Conservation (phyloP, 495 filamentous ascomycete genomes). For the Hypoxylon rickii region DNA sequence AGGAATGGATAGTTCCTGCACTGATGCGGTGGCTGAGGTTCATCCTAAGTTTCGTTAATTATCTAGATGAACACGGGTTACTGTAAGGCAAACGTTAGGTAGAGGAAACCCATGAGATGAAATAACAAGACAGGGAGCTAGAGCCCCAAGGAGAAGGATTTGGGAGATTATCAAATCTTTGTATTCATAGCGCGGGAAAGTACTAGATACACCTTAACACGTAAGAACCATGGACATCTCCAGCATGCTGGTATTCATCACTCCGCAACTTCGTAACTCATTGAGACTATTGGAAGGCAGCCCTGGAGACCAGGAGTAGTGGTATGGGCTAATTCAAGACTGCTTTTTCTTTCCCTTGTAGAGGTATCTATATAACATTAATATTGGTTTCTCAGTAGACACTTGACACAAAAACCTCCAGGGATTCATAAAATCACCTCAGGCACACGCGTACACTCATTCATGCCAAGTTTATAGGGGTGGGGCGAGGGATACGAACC, state of each 20-base stretch:
- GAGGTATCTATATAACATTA: constrained; percentile 37
- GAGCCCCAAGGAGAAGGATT: not conserved
- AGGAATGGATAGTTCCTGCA: too few relatives aligned
- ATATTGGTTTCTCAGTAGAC: too few relatives aligned
- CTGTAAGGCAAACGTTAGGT: too few relatives aligned
- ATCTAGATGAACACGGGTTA: too few relatives aligned
- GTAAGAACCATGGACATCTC: constrained; percentile 10
- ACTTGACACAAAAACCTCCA: too few relatives aligned
- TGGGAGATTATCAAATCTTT: not conserved
- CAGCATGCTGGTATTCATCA: not conserved
- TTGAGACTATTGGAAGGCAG: not conserved
- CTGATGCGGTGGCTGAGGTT: too few relatives aligned
- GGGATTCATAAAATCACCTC: too few relatives aligned
- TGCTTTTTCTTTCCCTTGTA: constrained; percentile 47
- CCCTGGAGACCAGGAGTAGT: too few relatives aligned
- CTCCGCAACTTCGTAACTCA: constrained; percentile 9
- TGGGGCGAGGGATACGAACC: constrained; percentile 33
- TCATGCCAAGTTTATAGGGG: not conserved
- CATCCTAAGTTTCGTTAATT: too few relatives aligned
- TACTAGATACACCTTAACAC: constrained; percentile 13
- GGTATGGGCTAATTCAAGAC: constrained; percentile 27
- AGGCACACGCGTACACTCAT: too few relatives aligned
- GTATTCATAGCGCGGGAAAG: constrained; percentile 1
- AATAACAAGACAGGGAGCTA: too few relatives aligned
- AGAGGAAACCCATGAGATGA: too few relatives aligned